Base-by-base conservation (phyloP, 345 rosid genomes). In the Corchorus olitorius region DNA sequence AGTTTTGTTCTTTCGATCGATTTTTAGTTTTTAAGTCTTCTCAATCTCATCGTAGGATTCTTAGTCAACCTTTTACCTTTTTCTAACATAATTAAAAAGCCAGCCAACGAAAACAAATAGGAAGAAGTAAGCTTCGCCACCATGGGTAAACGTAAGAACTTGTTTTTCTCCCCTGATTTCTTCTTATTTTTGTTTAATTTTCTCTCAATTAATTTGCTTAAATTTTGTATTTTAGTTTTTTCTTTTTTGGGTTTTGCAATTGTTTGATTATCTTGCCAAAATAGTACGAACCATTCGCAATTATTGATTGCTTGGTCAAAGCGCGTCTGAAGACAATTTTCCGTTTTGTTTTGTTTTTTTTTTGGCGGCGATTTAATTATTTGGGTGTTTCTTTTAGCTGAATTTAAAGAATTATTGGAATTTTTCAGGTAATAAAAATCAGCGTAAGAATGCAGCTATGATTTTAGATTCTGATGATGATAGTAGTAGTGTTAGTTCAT, bases 401-500 rank as follows among this genome's bases (percentile, higher is more conserved):
- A 45, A 5, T 11, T 2, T 5, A 49, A 48, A 16, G 71, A 67
- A 5, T 67, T 6, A 3, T 59, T 70, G 35, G 43, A 68, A 72
- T 22, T 15, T 65, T 50, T 76, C 89, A 90, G 92, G 92, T 75
- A 90, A 77, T 75, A 90, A 77, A 68, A 22, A 79, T 15, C 88
- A 84, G 58, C 88, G 88, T 52, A 88, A 84, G 76, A 84, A 85
- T 79, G 85, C 85, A 1, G 62, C 27, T 1, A 27, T 83, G 2
- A 84, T 87, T 86, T 81, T 89, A 83, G 98, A 89, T 63, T 88
- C 88, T 62, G 97, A 94, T 46, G 97, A 96, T 75, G 99, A 93
- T 85, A 77, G 81, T 73, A 87, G 94, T 80, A 93, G 97, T 79
- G 87, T 82, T 27, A 90, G 93, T 79, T 92, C 98, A 63, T 78